phyloP scores from a whole-genome alignment of 805 yeast species.

The Metahyphopichia silvanorum region DNA sequence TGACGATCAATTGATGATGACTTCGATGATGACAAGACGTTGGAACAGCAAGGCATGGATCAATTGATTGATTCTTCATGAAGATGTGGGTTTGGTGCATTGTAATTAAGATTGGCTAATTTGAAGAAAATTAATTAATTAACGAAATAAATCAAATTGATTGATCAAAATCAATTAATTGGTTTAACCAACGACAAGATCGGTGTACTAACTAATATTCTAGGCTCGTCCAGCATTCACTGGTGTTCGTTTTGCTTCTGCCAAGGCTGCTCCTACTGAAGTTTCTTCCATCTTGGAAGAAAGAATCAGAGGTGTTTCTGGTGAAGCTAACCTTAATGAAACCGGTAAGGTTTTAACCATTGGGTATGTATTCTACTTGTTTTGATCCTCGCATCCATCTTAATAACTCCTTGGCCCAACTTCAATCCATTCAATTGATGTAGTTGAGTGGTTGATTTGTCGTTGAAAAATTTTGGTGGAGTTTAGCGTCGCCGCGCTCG shows the following conservation, averaged over 20 bases:
- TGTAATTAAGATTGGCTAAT: too few species aligned
- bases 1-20: too few species aligned
- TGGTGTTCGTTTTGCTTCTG: constrained; percentile 84
- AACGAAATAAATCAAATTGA: neutral
- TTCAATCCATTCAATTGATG: too few species aligned
- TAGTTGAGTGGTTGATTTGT: neutral
- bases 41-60: too few species aligned
- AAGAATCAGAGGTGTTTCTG: constrained; percentile 98
- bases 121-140: neutral
- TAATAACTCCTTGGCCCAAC: too few species aligned
- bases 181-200: too few species aligned
- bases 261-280: constrained; percentile 99
- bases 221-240: constrained; percentile 73
- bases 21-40: too few species aligned
- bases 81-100: too few species aligned
- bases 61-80: too few species aligned
- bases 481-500: neutral
- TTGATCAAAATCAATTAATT: too few species aligned
- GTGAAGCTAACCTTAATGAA: constrained; percentile 96
- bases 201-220: constrained; percentile 29
- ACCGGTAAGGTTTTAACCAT: constrained; percentile 99
- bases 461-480: neutral
- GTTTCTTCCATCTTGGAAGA: constrained; percentile 98
- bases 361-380: constrained; percentile 58
- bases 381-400: neutral